Conservation (phyloP, 176 grass and related monocot genomes). For the Neostapfia colusana region DNA sequence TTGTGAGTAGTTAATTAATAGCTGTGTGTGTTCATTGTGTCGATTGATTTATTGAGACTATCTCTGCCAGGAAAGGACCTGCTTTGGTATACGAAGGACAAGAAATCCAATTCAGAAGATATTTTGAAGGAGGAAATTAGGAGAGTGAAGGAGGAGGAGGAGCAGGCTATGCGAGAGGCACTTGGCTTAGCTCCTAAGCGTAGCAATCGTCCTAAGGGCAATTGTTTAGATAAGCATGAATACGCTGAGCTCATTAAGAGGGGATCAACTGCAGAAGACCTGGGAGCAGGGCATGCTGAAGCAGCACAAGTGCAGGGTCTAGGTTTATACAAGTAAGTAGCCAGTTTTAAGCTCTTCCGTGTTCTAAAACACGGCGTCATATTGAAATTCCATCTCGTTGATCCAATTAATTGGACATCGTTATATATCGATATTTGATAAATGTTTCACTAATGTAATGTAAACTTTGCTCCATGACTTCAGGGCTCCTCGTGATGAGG, state of each 20-base stretch:
- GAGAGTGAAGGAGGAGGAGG: constrained; percentile 95
- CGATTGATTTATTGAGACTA: background rate
- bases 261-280: constrained; percentile 89
- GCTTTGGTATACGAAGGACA: constrained; percentile 81
- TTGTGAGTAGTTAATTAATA: constrained; percentile 4
- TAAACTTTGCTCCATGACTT: constrained; percentile 22
- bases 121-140: constrained; percentile 89
- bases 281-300: constrained; percentile 88
- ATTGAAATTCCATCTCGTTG: background rate
- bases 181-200: constrained; percentile 96
- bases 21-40: background rate
- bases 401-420: background rate
- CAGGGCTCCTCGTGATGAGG: constrained; percentile 53
- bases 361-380: background rate
- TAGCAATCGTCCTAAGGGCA: constrained; percentile 61
- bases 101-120: constrained; percentile 67
- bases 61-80: constrained; percentile 74
- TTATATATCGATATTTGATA: background rate
- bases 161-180: constrained; percentile 89
- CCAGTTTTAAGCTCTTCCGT: background rate
- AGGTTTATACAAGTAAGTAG: constrained; percentile 87
- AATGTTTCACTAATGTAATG: constrained; percentile 14
- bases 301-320: constrained; percentile 91
- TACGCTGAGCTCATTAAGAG: constrained; percentile 95
- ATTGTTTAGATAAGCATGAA: constrained; percentile 87